Conservation (phyloP, 116 monocot genomes). For the Thalassia testudinum region DNA sequence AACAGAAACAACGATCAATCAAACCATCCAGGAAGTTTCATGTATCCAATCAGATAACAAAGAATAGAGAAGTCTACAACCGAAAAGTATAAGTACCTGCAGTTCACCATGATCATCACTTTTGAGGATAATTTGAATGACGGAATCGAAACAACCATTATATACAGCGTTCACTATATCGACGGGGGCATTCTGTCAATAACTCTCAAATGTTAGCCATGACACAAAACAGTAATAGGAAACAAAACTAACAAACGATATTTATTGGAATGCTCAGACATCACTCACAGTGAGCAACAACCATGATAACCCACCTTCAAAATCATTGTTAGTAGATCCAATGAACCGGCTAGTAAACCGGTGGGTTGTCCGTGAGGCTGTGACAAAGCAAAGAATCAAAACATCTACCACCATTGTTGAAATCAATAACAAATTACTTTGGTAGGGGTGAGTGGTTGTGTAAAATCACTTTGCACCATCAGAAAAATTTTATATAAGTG, state of each 20-base stretch:
- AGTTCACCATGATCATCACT: slow-evolving; percentile 90
- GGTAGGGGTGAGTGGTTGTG: too few species aligned
- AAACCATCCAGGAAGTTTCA: background rate
- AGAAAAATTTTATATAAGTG: too few species aligned
- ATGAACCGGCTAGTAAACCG: slow-evolving; percentile 80
- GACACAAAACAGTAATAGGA: too few species aligned
- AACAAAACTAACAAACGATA: too few species aligned
- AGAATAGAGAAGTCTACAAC: background rate
- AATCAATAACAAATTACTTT: too few species aligned
- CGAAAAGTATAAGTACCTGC: slow-evolving; percentile 35
- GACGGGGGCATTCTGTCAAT: slow-evolving; percentile 54
- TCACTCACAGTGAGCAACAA: background rate
- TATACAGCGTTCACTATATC: slow-evolving; percentile 61
- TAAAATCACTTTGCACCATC: too few species aligned
- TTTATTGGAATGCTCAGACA: too few species aligned
- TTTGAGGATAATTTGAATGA: slow-evolving; percentile 48
- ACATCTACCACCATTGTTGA: too few species aligned
- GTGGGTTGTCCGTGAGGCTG: slow-evolving; percentile 47
- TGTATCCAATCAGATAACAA: background rate
- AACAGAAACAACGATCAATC: background rate
- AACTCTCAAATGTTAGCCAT: background rate
- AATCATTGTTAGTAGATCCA: slow-evolving; percentile 90
- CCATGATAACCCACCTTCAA: slow-evolving; percentile 46
- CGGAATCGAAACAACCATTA: slow-evolving; percentile 62
- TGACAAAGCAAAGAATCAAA: slow-evolving; percentile 11